phyloP scores from a whole-genome alignment of 768 basidiomycete species.

The Pisolithus sp. region DNA sequence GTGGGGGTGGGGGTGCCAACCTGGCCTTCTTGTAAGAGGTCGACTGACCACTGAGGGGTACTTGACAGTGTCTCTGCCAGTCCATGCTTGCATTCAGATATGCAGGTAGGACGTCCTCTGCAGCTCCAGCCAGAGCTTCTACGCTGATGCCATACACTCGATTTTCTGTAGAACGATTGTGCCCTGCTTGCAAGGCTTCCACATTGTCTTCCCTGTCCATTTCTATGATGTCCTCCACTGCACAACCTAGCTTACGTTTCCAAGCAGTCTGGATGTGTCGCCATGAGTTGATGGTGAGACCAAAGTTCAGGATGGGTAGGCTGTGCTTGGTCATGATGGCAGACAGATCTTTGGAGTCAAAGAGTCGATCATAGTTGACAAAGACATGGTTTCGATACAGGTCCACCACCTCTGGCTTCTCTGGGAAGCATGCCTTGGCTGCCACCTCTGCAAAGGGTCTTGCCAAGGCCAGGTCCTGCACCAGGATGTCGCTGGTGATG shows the following conservation, averaged over 20 bases:
- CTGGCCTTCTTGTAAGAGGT: background rate
- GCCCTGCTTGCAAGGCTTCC: no score
- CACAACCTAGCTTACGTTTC: no score
- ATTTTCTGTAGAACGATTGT: background rate
- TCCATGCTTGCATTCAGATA: background rate
- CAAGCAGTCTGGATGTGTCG: no score
- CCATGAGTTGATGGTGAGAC: no score
- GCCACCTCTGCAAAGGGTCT: conserved; percentile 11
- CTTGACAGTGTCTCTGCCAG: background rate
- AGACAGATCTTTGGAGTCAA: no score
- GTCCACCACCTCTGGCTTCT: no score
- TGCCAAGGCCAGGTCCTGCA: conserved; percentile 22
- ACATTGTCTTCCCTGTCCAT: no score
- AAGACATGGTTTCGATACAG: no score
- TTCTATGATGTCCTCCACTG: no score
- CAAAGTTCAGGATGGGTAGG: no score
- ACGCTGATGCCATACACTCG: background rate
- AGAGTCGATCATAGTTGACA: no score
- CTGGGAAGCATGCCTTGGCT: background rate
- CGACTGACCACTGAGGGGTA: background rate
- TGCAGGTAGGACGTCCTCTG: background rate
- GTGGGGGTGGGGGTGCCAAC: background rate
- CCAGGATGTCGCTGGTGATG: conserved; percentile 16
- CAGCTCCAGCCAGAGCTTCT: background rate
- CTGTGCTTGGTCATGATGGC: no score